Percentiles rank a stretch among this genome's conserved stretches.
Evolutionary conservation across 1,139 yeast species (phyloP).

Genomic region (Hemisphaericaspora subhashii): DNA sequence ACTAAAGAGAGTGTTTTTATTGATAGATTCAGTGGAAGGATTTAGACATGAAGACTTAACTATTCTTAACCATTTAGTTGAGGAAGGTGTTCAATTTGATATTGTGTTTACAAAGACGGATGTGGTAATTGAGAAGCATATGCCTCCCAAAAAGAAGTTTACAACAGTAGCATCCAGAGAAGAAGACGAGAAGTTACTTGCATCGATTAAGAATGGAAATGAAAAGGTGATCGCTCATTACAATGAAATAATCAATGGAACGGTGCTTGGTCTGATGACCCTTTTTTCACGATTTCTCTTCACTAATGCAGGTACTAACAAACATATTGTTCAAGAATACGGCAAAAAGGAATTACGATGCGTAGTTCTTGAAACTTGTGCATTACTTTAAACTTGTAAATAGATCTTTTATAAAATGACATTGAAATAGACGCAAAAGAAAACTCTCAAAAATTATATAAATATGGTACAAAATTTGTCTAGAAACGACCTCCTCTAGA

Average conservation of each 20-base stretch:
- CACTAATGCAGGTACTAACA: conserved; percentile 31
- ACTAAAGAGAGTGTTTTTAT: conserved; percentile 57
- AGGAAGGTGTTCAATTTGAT: conserved; percentile 66
- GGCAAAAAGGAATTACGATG: conserved; percentile 41
- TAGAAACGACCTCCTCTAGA: conserved; percentile 17
- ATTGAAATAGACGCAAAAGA: conserved; percentile 1
- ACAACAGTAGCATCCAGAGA: neutral
- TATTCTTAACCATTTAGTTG: conserved; percentile 51
- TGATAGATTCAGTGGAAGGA: conserved; percentile 61
- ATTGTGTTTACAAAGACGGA: conserved; percentile 77
- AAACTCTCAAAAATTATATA: neutral
- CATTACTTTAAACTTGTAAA: conserved; percentile 8
- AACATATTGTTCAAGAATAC: conserved; percentile 21
- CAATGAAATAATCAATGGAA: conserved; percentile 11
- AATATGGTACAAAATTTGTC: conserved; percentile 7
- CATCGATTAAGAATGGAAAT: conserved; percentile 24
- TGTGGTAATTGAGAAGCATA: conserved; percentile 34
- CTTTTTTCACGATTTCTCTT: conserved; percentile 35
- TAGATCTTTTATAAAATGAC: neutral
- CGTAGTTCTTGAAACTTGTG: conserved; percentile 36
- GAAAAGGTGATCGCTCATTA: conserved; percentile 24
- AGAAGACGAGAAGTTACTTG: conserved; percentile 3
- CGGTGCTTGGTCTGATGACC: conserved; percentile 24
- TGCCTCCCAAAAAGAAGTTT: conserved; percentile 9
- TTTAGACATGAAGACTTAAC: conserved; percentile 55